A percentile compares a stretch with the other conserved stretches of the same genome.
Evolutionary conservation across 495 filamentous ascomycete genomes (phyloP).

Genomic region (Aspergillus incahuasiensis): DNA sequence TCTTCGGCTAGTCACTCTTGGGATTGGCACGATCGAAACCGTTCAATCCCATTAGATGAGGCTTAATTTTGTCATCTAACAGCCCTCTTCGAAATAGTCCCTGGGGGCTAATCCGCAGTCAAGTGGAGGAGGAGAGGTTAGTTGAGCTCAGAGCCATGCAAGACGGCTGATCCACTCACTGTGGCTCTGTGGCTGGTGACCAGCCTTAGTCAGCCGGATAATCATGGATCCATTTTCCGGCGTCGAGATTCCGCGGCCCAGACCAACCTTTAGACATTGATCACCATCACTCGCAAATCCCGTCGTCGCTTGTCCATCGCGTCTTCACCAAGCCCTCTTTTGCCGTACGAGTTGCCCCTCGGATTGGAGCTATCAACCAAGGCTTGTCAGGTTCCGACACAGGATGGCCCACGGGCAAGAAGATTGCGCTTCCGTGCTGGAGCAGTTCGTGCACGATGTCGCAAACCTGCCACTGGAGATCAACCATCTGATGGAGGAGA

Average conservation of each 20-base stretch:
- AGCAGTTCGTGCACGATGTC: conserved; percentile 86
- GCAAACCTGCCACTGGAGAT: conserved; percentile 92
- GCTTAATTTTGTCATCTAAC: too few relatives aligned
- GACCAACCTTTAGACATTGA: neutral
- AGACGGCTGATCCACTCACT: too few relatives aligned
- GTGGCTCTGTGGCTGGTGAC: too few relatives aligned
- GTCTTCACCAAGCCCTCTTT: neutral
- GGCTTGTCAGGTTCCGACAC: neutral
- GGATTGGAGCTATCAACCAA: neutral
- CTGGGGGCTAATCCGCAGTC: too few relatives aligned
- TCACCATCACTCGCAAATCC: neutral
- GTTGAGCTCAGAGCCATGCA: too few relatives aligned
- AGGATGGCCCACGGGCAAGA: conserved; percentile 45
- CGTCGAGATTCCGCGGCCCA: neutral
- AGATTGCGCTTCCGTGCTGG: conserved; percentile 85
- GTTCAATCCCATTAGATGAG: too few relatives aligned
- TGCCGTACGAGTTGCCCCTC: too few relatives aligned
- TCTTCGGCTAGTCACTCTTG: too few relatives aligned
- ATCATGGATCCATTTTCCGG: neutral
- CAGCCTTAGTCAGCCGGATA: too few relatives aligned
- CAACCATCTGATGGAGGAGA: conserved; percentile 88
- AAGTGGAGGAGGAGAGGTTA: too few relatives aligned
- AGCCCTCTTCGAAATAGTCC: too few relatives aligned
- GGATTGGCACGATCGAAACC: too few relatives aligned
- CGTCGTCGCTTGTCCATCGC: neutral